phyloP scores from a whole-genome alignment of 208 protist genomes.

The Crithidia acanthocephali region DNA sequence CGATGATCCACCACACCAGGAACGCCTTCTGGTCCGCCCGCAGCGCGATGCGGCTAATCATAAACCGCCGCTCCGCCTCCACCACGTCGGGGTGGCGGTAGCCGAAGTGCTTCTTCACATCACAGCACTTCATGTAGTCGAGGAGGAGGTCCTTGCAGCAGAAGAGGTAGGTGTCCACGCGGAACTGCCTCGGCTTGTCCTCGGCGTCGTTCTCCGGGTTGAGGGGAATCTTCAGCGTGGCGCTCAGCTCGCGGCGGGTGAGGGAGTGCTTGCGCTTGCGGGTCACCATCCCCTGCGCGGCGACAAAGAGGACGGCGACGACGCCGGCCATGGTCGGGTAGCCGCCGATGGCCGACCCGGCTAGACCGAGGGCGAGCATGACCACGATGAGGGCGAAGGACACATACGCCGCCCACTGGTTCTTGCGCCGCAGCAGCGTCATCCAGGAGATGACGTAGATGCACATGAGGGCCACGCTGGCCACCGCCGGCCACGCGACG shows the following conservation, averaged over 20 bases:
- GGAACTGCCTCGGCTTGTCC: constrained; percentile 27
- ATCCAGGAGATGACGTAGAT: constrained; percentile 79
- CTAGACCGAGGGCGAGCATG: constrained; percentile 57
- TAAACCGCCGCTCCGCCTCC: constrained; percentile 56
- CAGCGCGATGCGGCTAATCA: constrained; percentile 62
- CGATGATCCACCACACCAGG: constrained; percentile 83
- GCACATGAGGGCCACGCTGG: constrained; percentile 56
- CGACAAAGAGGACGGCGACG: constrained; percentile 64
- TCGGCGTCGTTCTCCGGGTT: constrained; percentile 40
- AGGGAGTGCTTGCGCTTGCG: constrained; percentile 79
- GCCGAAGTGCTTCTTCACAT: constrained; percentile 71
- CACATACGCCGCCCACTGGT: constrained; percentile 71
- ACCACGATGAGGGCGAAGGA: constrained; percentile 57
- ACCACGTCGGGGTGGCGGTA: constrained; percentile 80
- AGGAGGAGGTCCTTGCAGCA: constrained; percentile 80
- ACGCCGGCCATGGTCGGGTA: constrained; percentile 37
- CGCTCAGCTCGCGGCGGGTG: constrained; percentile 55
- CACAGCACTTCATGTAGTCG: constrained; percentile 70
- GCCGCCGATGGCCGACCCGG: constrained; percentile 46
- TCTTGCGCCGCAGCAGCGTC: constrained; percentile 63
- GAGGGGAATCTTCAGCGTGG: constrained; percentile 36
- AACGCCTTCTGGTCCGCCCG: constrained; percentile 80
- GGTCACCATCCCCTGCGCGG: constrained; percentile 71
- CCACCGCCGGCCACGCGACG: constrained; percentile 66
- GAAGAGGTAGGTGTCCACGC: constrained; percentile 76